These are phyloP conservation scores for Irpex sp. DNA, from an alignment of 1,284 basidiomycete species.

Conservation along the genomic window DNA sequence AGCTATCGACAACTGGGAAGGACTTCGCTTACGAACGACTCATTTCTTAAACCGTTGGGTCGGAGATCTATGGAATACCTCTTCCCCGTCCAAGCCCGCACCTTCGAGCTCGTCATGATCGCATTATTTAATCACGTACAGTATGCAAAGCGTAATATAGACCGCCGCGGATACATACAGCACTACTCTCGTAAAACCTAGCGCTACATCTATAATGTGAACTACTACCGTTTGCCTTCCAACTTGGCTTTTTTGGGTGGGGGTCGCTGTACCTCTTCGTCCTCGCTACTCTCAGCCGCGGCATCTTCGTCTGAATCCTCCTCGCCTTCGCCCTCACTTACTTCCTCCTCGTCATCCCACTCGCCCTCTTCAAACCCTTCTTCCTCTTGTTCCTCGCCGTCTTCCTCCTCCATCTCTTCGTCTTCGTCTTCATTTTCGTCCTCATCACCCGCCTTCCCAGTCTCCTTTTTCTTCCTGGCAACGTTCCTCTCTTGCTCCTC, in stretches of 20 bases:
- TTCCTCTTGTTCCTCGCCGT: conserved; percentile 36
- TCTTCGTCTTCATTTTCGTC: conserved; percentile 40
- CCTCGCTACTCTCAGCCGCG: conserved; percentile 35
- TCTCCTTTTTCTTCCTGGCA: conserved; percentile 62
- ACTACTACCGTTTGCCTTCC: conserved; percentile 33
- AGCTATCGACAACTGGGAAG: conserved; percentile 90
- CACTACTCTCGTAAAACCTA: conserved; percentile 4
- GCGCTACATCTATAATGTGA: conserved; percentile 1
- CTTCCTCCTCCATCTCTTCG: conserved; percentile 36
- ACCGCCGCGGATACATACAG: not conserved
- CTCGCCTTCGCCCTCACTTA: conserved; percentile 49
- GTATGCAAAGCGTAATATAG: not conserved
- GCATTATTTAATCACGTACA: not conserved
- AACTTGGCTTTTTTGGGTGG: conserved; percentile 37
- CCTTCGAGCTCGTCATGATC: not conserved
- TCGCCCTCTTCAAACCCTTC: conserved; percentile 43
- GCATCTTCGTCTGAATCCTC: conserved; percentile 35
- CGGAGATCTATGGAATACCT: conserved; percentile 20
- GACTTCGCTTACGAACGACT: conserved; percentile 71
- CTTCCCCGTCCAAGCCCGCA: not conserved
- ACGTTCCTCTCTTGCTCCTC: conserved; percentile 91
- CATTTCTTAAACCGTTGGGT: conserved; percentile 46
- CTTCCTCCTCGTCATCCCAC: conserved; percentile 65
- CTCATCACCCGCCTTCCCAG: conserved; percentile 26
- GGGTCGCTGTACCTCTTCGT: conserved; percentile 27